phyloP scores from a whole-genome alignment of 2,329 filamentous ascomycete species.

The Exophiala alcalophila region DNA sequence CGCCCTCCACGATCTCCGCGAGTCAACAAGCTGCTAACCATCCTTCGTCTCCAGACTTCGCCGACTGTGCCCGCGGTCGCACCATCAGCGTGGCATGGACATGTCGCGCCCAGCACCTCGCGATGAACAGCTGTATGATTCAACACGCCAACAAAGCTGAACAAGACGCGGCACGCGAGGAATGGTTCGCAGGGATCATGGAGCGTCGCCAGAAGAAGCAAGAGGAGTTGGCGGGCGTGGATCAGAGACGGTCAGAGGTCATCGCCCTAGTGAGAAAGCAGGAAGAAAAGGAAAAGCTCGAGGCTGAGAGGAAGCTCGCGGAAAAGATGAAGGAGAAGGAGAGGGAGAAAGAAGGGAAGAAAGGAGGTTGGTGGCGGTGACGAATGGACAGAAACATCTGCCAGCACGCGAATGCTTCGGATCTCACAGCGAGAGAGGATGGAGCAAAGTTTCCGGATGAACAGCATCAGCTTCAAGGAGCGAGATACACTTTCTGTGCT shows the following conservation, averaged over 20 bases:
- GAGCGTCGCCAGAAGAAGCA: conserved; percentile 68
- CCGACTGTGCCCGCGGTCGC: conserved; percentile 79
- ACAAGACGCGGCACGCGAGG: conserved; percentile 82
- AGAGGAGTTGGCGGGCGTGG: conserved; percentile 48
- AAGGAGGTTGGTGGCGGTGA: conserved; percentile 20
- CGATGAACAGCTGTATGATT: conserved; percentile 95
- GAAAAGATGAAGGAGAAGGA: conserved; percentile 15
- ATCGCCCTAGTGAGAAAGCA: conserved; percentile 33
- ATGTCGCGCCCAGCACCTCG: conserved; percentile 73
- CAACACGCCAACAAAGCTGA: conserved; percentile 83
- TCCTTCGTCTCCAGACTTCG: conserved; percentile 69
- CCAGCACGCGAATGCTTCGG: no score
- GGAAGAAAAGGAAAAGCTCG: conserved; percentile 27
- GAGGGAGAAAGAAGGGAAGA: conserved; percentile 10
- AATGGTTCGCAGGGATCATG: conserved; percentile 82
- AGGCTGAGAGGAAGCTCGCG: conserved; percentile 16
- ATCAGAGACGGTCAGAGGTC: conserved; percentile 41
- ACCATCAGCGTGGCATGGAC: conserved; percentile 85
- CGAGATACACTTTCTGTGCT: no score
- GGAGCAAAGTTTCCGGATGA: no score
- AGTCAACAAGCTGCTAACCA: no score
- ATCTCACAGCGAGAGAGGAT: no score
- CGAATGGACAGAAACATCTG: background rate
- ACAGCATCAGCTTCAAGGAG: no score
- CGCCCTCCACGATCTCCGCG: no score